Conservation (phyloP, 225 moss, liverwort and hornwort species). For the Pleurozium schreberi region DNA sequence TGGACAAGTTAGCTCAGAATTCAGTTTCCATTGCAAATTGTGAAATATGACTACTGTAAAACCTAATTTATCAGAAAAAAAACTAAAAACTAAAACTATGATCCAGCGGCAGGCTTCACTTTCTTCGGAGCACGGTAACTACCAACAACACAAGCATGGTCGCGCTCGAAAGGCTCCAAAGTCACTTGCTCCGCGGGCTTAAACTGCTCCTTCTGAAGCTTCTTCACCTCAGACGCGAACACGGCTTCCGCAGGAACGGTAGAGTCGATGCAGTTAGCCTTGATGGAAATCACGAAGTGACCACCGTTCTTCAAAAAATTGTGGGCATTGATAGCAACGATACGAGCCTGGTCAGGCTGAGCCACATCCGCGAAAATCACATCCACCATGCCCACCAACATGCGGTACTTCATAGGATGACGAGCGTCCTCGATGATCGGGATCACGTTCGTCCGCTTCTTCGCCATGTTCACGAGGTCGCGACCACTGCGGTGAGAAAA, state of each 20-base stretch:
- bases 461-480: conserved; percentile 86
- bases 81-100: neutral
- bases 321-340: conserved; percentile 81
- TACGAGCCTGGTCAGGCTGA: conserved; percentile 92
- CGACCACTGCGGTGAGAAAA: conserved; percentile 81
- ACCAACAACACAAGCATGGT: conserved; percentile 81
- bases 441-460: conserved; percentile 81
- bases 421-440: conserved; percentile 89
- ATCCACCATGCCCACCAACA: conserved; percentile 95
- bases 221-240: conserved; percentile 80
- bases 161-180: conserved; percentile 68
- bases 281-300: conserved; percentile 90
- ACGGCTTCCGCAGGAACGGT: conserved; percentile 82
- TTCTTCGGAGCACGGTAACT: neutral
- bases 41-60: neutral
- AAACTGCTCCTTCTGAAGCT: conserved; percentile 82
- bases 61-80: neutral
- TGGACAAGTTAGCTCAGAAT: neutral
- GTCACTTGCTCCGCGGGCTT: conserved; percentile 85
- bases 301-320: conserved; percentile 84
- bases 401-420: conserved; percentile 76
- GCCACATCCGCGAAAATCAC: conserved; percentile 88
- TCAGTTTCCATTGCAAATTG: neutral
- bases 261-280: conserved; percentile 90
- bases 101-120: neutral